Percentiles rank a stretch among this genome's conserved stretches.
phyloP scores from a whole-genome alignment of 2,329 filamentous ascomycete genomes.

The Verticillium nonalfalfae region DNA sequence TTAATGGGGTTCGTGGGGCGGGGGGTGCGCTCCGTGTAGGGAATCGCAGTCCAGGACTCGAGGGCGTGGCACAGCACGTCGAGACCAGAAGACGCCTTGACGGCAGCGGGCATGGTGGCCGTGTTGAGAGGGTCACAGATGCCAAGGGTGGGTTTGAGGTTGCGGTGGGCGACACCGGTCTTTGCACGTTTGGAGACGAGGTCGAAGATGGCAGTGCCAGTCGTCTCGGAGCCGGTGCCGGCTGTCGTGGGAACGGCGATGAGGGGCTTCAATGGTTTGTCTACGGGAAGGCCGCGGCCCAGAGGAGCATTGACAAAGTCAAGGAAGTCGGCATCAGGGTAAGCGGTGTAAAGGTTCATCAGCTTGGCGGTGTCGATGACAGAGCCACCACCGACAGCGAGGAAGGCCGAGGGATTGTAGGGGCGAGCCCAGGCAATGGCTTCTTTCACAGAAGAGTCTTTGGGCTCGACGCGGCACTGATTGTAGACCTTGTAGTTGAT shows the following conservation, averaged over 20 bases:
- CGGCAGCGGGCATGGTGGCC: slow-evolving; percentile 88
- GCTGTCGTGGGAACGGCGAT: slow-evolving; percentile 80
- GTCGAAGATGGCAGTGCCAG: slow-evolving; percentile 96
- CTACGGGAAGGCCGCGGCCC: slow-evolving; percentile 76
- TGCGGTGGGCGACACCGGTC: slow-evolving; percentile 91
- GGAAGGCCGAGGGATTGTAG: slow-evolving; percentile 77
- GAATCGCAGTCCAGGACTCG: slow-evolving; percentile 97
- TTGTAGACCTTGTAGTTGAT: slow-evolving; percentile 78
- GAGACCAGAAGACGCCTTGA: slow-evolving; percentile 85
- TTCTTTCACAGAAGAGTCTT: slow-evolving; percentile 85
- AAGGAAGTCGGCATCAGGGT: slow-evolving; percentile 87
- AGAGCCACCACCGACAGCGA: slow-evolving; percentile 87
- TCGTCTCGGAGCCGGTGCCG: slow-evolving; percentile 87
- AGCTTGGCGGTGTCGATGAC: slow-evolving; percentile 98
- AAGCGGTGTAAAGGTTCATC: slow-evolving; percentile 93
- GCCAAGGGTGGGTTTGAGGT: slow-evolving; percentile 89
- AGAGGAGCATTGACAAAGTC: slow-evolving; percentile 97
- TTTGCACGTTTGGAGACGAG: slow-evolving; percentile 85
- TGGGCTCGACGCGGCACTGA: slow-evolving; percentile 80
- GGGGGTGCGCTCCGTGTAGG: slow-evolving; percentile 79
- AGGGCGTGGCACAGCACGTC: slow-evolving; percentile 94
- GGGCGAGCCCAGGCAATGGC: slow-evolving; percentile 83
- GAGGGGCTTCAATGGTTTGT: slow-evolving; percentile 64
- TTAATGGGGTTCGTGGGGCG: slow-evolving; percentile 84
- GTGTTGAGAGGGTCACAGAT: slow-evolving; percentile 87